Base-by-base conservation (phyloP, 495 filamentous ascomycete species). In the Viridothelium virens region DNA sequence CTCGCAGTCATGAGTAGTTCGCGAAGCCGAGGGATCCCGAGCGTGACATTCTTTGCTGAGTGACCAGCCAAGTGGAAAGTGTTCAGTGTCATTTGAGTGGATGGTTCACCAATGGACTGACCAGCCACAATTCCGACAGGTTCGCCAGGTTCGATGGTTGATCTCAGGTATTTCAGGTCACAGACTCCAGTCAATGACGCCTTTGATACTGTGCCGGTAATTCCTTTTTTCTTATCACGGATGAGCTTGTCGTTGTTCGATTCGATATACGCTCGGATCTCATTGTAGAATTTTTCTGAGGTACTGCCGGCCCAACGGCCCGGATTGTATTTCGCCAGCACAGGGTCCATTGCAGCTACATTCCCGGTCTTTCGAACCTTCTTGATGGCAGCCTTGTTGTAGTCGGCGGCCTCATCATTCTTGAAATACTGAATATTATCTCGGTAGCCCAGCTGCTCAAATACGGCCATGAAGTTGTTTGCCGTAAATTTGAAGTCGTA, bases 61-160 rank as follows among this genome's bases (percentile, higher is more conserved):
- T 97, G 95, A 74, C 94, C 94, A 72, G 94, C 94, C 83, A 99
- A 91, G 84, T 99, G 94, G 86, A 98, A 98, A 36, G 94, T 98
- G 74, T 98, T 98, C 63, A 98, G 79, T n/a, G 94, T 99, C 95
- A 99, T 97, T 76, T 99, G 94, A 12, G 94, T 99, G 16, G 91
- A 96, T 9, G 95, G 94, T 75, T 97, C 95, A 71, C 94, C 94
- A 61, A 99, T 86, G 44, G 92, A 96, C 79, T 99, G 94, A 48
- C 92, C 92, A 59, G 94, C 94, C 48, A 97, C 90, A 69, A 99
- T 92, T 63, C 94, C 94, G 33, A 99, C 92, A n/a, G 95, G 92
- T 77, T 99, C 94, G 48, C 94, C 94, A 37, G 94, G 91, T 68
- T 97, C 94, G n/a, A 97, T 85, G 1, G 95, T 79, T 2, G 93